A percentile compares a stretch with the other conserved stretches of the same genome.
These are phyloP conservation scores for Trichoderma harzianum DNA, from an alignment of 2,329 filamentous ascomycete species.

Conservation along the genomic window DNA sequence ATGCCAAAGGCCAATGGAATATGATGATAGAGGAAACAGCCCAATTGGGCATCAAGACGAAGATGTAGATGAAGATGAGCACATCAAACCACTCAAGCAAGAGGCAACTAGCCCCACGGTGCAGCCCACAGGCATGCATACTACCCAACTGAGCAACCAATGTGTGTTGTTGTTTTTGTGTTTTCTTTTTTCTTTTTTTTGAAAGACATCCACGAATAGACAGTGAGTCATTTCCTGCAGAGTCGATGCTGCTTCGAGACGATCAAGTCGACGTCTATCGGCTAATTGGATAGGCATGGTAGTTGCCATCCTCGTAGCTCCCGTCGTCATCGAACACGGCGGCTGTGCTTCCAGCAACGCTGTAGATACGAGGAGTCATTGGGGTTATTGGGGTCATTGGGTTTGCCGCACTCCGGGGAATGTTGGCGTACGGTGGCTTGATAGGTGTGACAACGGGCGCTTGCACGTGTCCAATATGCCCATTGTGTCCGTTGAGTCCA, in stretches of 20 bases:
- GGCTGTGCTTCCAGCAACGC: constrained; percentile 22
- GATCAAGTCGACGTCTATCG: constrained; percentile 23
- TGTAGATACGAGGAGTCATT: constrained; percentile 26
- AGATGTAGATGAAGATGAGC: background rate
- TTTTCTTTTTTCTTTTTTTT: background rate
- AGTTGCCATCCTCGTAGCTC: constrained; percentile 35
- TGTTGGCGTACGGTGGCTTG: constrained; percentile 27
- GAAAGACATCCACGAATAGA: background rate
- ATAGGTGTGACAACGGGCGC: constrained; percentile 24
- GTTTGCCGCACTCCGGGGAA: constrained; percentile 28
- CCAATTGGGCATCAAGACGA: background rate
- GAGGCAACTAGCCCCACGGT: constrained; percentile 11
- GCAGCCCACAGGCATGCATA: constrained; percentile 5
- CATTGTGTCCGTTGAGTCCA: constrained; percentile 26
- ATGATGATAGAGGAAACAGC: background rate
- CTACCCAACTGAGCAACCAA: background rate
- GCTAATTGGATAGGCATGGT: constrained; percentile 35
- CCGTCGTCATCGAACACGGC: constrained; percentile 24
- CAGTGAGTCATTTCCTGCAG: background rate
- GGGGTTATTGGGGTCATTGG: constrained; percentile 12
- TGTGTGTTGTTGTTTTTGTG: background rate
- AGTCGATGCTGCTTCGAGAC: background rate
- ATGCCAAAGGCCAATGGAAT: background rate
- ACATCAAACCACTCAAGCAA: constrained; percentile 5
- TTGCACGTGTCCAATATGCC: constrained; percentile 28